phyloP scores from a whole-genome alignment of 2,329 filamentous ascomycete genomes.

The Pestalotiopsis sp. region DNA sequence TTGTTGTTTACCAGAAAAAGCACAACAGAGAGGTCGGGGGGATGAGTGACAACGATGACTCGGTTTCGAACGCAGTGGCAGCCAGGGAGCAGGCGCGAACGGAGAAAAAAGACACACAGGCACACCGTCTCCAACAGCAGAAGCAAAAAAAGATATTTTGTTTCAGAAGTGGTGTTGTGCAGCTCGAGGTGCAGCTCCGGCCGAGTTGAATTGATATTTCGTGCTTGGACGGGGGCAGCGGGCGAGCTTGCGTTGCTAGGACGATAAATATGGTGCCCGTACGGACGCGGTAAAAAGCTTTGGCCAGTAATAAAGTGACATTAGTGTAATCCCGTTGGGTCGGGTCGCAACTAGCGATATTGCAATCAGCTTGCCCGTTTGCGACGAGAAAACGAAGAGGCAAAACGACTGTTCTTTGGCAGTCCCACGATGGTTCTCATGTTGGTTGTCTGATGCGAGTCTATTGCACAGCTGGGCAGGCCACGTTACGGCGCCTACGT shows the following conservation, averaged over 20 bases:
- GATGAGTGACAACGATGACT: slow-evolving; percentile 18
- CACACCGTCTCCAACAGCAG: not conserved
- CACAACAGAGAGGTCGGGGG: slow-evolving; percentile 12
- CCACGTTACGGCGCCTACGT: slow-evolving; percentile 18
- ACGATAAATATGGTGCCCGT: not conserved
- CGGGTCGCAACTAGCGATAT: not conserved
- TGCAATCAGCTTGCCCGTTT: slow-evolving; percentile 23
- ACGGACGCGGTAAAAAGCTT: slow-evolving; percentile 1
- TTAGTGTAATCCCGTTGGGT: not conserved
- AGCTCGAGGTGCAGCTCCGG: slow-evolving; percentile 4
- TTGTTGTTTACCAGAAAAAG: not conserved
- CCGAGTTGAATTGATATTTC: slow-evolving; percentile 1
- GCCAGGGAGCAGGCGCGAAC: slow-evolving; percentile 19
- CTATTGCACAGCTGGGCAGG: slow-evolving; percentile 14
- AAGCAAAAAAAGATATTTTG: slow-evolving; percentile 9
- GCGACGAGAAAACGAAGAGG: slow-evolving; percentile 20
- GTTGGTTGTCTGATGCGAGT: slow-evolving; percentile 18
- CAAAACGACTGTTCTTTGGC: slow-evolving; percentile 17
- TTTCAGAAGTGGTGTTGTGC: slow-evolving; percentile 11
- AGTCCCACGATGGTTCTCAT: slow-evolving; percentile 26
- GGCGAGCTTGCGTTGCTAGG: slow-evolving; percentile 5
- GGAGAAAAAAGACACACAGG: slow-evolving; percentile 14
- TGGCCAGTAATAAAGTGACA: slow-evolving; percentile 9
- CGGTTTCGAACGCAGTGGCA: slow-evolving; percentile 18
- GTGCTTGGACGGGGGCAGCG: not conserved